phyloP scores from a whole-genome alignment of 2,329 filamentous ascomycete genomes.

The Aureobasidium sp. region DNA sequence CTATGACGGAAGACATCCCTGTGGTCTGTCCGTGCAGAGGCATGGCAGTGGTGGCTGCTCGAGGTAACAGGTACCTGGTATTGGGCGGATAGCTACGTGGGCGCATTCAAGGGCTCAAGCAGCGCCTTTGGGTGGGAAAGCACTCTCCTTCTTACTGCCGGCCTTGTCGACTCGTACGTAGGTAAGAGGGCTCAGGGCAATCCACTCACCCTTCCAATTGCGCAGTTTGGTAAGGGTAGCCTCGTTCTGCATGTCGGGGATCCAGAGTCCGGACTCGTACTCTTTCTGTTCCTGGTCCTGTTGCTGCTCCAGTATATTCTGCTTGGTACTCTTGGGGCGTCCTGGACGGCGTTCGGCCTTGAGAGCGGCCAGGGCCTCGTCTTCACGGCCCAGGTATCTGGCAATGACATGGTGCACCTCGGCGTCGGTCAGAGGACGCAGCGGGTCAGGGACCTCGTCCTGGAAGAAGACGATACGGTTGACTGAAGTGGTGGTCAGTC shows the following conservation, averaged over 20 bases:
- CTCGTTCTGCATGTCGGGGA: constrained; percentile 66
- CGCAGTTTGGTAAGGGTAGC: constrained; percentile 58
- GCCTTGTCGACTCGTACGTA: constrained; percentile 66
- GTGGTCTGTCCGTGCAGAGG: background rate
- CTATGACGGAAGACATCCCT: background rate
- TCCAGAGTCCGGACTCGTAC: constrained; percentile 74
- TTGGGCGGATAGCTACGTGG: background rate
- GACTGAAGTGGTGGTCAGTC: constrained; percentile 39
- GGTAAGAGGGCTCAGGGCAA: constrained; percentile 63
- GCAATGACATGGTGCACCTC: constrained; percentile 47
- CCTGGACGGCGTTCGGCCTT: constrained; percentile 68
- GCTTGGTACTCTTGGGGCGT: constrained; percentile 65
- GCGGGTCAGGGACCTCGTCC: constrained; percentile 25
- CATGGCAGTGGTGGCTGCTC: background rate
- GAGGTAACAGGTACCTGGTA: background rate
- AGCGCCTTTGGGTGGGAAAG: constrained; percentile 60
- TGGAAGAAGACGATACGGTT: constrained; percentile 65
- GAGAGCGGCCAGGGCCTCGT: constrained; percentile 59
- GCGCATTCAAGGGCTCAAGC: constrained; percentile 20
- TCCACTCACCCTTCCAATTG: constrained; percentile 78
- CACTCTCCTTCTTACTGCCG: constrained; percentile 59
- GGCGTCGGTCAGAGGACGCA: constrained; percentile 44
- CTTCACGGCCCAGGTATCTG: constrained; percentile 50
- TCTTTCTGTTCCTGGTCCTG: constrained; percentile 67
- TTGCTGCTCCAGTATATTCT: constrained; percentile 67